Conservation (phyloP, 495 filamentous ascomycete genomes). For the Beverwykella pulmonaria region DNA sequence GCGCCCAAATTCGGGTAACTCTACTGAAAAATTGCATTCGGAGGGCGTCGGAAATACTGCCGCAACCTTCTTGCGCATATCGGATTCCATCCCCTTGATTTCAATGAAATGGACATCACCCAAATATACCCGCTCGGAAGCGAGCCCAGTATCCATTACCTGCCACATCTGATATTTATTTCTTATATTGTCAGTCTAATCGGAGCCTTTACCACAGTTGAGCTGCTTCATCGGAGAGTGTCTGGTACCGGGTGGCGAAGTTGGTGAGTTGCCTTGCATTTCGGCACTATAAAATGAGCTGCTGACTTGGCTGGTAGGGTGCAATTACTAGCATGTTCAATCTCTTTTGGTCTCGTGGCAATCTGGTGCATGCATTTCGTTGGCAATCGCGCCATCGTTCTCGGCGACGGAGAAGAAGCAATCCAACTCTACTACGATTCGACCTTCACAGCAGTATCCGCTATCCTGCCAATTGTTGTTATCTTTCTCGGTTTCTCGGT, state of each 20-base stretch:
- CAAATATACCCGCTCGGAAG: slow-evolving; percentile 19
- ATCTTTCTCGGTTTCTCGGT: slow-evolving; percentile 71
- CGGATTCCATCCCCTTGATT: not conserved
- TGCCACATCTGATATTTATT: slow-evolving; percentile 65
- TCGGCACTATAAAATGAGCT: not conserved
- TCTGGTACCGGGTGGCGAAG: slow-evolving; percentile 38
- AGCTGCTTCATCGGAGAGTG: slow-evolving; percentile 72
- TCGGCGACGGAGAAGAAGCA: slow-evolving; percentile 61
- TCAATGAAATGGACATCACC: slow-evolving; percentile 4
- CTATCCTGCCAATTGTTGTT: slow-evolving; percentile 77
- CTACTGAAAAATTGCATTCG: not conserved
- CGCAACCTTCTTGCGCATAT: not conserved
- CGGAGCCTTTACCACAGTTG: slow-evolving; percentile 76
- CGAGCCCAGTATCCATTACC: slow-evolving; percentile 52
- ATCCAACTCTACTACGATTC: slow-evolving; percentile 75
- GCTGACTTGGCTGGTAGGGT: slow-evolving; percentile 53
- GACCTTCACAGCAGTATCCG: slow-evolving; percentile 73
- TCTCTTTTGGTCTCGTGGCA: slow-evolving; percentile 80
- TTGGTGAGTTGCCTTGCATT: slow-evolving; percentile 32
- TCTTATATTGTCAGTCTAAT: slow-evolving; percentile 79
- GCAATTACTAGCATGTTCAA: slow-evolving; percentile 68
- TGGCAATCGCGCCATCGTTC: slow-evolving; percentile 75
- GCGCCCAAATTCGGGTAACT: not conserved
- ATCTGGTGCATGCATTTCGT: slow-evolving; percentile 88
- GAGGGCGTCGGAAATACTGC: not conserved